Percentiles rank a stretch among this genome's conserved stretches.
These are phyloP conservation scores for Fusarium sp. DNA, from an alignment of 2,329 filamentous ascomycete species.

Conservation along the genomic window DNA sequence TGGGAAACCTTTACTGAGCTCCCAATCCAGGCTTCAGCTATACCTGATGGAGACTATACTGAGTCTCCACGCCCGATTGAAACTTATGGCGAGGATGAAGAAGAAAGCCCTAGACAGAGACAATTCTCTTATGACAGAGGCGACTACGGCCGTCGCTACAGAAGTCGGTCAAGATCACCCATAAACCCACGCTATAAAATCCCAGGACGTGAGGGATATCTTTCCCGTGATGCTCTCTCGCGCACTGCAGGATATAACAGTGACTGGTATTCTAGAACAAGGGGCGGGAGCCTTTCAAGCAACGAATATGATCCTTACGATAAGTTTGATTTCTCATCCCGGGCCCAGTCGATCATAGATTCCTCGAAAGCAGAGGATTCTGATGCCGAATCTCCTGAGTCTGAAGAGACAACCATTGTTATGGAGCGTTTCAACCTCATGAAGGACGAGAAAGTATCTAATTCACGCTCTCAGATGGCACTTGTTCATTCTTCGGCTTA, in stretches of 20 bases:
- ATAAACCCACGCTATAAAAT: slow-evolving; percentile 3
- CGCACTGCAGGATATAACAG: slow-evolving; percentile 1
- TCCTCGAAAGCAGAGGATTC: slow-evolving; percentile 43
- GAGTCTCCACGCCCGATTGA: slow-evolving; percentile 34
- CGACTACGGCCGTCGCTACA: not conserved
- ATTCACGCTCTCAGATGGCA: slow-evolving; percentile 29
- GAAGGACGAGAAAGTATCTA: slow-evolving; percentile 20
- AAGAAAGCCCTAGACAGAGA: not conserved
- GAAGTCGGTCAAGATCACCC: slow-evolving; percentile 20
- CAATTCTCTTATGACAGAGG: not conserved
- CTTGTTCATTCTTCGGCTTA: slow-evolving; percentile 50
- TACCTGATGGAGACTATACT: slow-evolving; percentile 9
- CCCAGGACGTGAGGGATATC: not conserved
- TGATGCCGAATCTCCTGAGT: slow-evolving; percentile 43
- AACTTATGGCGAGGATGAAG: slow-evolving; percentile 10
- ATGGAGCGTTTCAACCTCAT: slow-evolving; percentile 14
- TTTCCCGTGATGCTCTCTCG: slow-evolving; percentile 1
- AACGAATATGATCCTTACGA: slow-evolving; percentile 46
- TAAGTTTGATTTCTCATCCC: slow-evolving; percentile 42
- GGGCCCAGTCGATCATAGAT: slow-evolving; percentile 31
- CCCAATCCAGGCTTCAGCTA: not conserved
- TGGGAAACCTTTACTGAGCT: not conserved
- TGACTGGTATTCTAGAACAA: not conserved
- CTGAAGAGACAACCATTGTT: slow-evolving; percentile 35
- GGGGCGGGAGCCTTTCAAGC: slow-evolving; percentile 25